Conservation (phyloP, 805 yeast genomes). For the Myxozyma neglecta region DNA sequence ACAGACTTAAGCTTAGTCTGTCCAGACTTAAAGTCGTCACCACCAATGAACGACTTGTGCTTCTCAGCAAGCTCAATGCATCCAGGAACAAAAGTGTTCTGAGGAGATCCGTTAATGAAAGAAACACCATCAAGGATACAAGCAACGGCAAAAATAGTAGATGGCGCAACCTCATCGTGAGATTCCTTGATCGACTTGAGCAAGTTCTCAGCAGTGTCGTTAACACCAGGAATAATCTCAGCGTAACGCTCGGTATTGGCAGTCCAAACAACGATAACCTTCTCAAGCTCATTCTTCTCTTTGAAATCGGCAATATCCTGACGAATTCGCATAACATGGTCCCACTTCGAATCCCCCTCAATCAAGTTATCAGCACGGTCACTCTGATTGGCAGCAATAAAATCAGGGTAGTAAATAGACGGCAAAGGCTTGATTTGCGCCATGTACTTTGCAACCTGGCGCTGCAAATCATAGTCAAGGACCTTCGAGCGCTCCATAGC, state of each 20-base stretch:
- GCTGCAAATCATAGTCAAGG: slow-evolving; percentile 79
- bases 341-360: slow-evolving; percentile 77
- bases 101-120: slow-evolving; percentile 95
- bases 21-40: slow-evolving; percentile 96
- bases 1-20: slow-evolving; percentile 97
- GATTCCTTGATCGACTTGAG: slow-evolving; percentile 69
- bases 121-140: slow-evolving; percentile 84
- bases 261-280: slow-evolving; percentile 91
- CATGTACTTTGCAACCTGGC: slow-evolving; percentile 66
- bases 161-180: slow-evolving; percentile 84
- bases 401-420: slow-evolving; percentile 92
- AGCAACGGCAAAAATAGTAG: slow-evolving; percentile 93
- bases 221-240: slow-evolving; percentile 72
- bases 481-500: slow-evolving; percentile 87
- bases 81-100: slow-evolving; percentile 96
- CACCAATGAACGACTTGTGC: slow-evolving; percentile 78
- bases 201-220: slow-evolving; percentile 83
- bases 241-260: slow-evolving; percentile 96
- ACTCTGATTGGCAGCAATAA: slow-evolving; percentile 91
- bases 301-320: slow-evolving; percentile 79
- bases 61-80: slow-evolving; percentile 84
- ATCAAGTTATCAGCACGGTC: slow-evolving; percentile 87
- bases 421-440: slow-evolving; percentile 67
- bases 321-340: slow-evolving; percentile 83
- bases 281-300: slow-evolving; percentile 67